phyloP scores from a whole-genome alignment of 2,329 filamentous ascomycete species.

The Chrysoporthe austroafricana region DNA sequence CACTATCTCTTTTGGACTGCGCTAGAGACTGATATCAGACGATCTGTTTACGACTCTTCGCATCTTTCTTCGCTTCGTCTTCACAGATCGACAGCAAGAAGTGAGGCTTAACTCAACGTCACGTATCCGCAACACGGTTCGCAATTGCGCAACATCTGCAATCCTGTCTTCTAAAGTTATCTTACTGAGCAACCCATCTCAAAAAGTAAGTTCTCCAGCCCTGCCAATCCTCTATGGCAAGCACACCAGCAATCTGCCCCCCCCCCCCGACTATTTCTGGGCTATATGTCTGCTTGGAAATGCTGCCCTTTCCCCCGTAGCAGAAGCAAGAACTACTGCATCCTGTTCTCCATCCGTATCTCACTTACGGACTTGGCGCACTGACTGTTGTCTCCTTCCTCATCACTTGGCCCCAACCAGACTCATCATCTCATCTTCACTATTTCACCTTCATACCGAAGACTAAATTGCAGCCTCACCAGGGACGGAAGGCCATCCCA shows the following conservation, averaged over 20 bases:
- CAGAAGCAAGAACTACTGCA: not conserved
- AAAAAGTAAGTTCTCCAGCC: not conserved
- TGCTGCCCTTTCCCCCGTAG: not conserved
- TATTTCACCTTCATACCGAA: not conserved
- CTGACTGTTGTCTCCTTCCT: not conserved
- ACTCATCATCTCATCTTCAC: not conserved
- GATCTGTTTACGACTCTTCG: not conserved
- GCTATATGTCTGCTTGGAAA: not conserved
- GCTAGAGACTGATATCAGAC: not conserved
- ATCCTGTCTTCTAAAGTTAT: too few relatives aligned
- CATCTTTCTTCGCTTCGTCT: not conserved
- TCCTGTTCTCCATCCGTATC: not conserved
- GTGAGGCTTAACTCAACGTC: not conserved
- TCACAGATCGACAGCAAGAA: not conserved
- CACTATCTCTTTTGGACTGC: not conserved
- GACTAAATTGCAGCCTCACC: not conserved
- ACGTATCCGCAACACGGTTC: not conserved
- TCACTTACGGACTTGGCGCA: not conserved
- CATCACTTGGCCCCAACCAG: not conserved
- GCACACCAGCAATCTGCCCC: not conserved
- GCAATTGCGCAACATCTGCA: not conserved
- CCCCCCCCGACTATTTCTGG: not conserved
- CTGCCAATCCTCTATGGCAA: not conserved
- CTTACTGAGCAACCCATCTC: not conserved
- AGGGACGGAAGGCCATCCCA: not conserved